phyloP scores from a whole-genome alignment of 1,284 basidiomycete genomes.

The Stygiomarasmius scandens region DNA sequence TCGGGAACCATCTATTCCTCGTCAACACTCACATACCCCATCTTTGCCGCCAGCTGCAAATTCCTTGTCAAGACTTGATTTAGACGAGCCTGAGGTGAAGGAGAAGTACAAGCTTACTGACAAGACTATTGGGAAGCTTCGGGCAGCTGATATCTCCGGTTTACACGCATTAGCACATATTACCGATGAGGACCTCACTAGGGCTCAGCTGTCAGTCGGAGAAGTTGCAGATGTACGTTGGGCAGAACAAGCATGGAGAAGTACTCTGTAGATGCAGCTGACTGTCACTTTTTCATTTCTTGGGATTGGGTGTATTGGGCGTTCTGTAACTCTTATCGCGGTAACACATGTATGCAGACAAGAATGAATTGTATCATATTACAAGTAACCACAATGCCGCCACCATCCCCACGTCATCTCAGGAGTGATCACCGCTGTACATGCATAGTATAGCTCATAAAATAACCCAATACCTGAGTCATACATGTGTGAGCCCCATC shows the following conservation, averaged over 20 bases:
- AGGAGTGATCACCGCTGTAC: background rate
- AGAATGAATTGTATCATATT: background rate
- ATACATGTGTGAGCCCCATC: background rate
- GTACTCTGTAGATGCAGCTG: too few relatives aligned
- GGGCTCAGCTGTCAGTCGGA: background rate
- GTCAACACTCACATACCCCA: background rate
- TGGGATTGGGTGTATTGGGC: too few relatives aligned
- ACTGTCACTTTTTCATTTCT: too few relatives aligned
- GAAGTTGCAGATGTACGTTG: background rate
- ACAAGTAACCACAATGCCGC: background rate
- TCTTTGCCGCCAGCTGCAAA: background rate
- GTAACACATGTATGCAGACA: too few relatives aligned
- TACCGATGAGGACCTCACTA: background rate
- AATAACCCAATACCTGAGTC: background rate
- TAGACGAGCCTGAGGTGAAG: background rate
- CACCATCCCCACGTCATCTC: background rate
- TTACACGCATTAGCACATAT: background rate
- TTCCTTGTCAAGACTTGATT: background rate
- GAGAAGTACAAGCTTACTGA: background rate
- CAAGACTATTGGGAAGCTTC: background rate
- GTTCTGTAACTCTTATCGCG: too few relatives aligned
- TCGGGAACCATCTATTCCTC: too few relatives aligned
- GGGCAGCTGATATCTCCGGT: background rate
- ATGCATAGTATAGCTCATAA: background rate
- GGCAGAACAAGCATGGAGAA: background rate